These are phyloP conservation scores for Stachybotrys elegans DNA, from an alignment of 2,329 filamentous ascomycete species.

Conservation along the genomic window DNA sequence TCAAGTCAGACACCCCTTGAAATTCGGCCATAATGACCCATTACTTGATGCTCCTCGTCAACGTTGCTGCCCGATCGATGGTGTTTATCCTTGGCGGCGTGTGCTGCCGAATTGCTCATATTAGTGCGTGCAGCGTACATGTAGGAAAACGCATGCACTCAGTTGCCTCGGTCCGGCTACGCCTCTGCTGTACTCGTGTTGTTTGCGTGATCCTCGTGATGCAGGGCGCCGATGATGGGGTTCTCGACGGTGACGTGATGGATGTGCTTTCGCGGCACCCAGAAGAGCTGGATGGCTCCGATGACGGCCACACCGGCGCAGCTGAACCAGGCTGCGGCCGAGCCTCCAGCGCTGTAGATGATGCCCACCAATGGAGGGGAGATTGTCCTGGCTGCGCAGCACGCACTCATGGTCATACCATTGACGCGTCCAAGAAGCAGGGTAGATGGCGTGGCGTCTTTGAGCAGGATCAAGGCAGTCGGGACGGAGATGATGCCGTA, in stretches of 20 bases:
- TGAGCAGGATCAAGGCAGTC: conserved; percentile 65
- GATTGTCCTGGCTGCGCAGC: conserved; percentile 65
- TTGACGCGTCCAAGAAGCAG: conserved; percentile 65
- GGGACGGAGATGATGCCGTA: conserved; percentile 66
- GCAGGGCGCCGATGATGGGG: neutral
- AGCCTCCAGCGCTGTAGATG: conserved; percentile 57
- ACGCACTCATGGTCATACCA: conserved; percentile 65
- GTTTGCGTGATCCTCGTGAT: too few species aligned
- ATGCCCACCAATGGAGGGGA: conserved; percentile 64
- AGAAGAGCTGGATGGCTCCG: conserved; percentile 14
- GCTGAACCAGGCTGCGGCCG: conserved; percentile 36
- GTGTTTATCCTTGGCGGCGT: too few species aligned
- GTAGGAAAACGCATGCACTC: too few species aligned
- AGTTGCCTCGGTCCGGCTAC: too few species aligned
- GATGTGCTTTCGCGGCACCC: conserved; percentile 12
- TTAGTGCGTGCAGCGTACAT: too few species aligned
- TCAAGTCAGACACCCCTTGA: too few species aligned
- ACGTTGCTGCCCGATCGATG: too few species aligned
- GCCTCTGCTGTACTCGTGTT: too few species aligned
- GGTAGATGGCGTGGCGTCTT: conserved; percentile 62
- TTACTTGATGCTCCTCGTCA: too few species aligned
- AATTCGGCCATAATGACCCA: too few species aligned
- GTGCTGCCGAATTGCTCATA: too few species aligned
- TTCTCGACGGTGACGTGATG: neutral
- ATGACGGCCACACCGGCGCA: conserved; percentile 21